Percentiles rank a stretch among this genome's conserved stretches.
phyloP scores from a whole-genome alignment of 306 rosid genomes.

The Myrica gale region DNA sequence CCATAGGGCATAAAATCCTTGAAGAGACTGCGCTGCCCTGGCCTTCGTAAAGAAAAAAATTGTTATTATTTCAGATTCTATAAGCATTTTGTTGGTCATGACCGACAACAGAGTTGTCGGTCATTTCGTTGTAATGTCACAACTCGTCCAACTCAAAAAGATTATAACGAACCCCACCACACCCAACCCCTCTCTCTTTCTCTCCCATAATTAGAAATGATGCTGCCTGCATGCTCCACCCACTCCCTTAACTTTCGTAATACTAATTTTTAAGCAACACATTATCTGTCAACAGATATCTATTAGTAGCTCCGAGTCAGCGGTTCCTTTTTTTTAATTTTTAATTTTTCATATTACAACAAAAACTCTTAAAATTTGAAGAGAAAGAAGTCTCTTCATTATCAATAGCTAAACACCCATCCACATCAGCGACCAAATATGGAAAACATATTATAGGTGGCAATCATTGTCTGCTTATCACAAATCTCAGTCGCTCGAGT shows the following conservation, averaged over 20 bases:
- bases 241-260: neutral
- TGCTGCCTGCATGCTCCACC: neutral
- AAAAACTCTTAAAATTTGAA: too few relatives aligned
- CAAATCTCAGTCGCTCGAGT: too few relatives aligned
- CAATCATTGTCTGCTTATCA: neutral
- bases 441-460: neutral
- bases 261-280: neutral
- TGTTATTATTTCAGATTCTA: too few relatives aligned
- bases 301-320: too few relatives aligned
- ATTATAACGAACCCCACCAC: neutral
- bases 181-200: neutral
- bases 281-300: neutral
- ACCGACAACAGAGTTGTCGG: too few relatives aligned
- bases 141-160: neutral
- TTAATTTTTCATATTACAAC: too few relatives aligned
- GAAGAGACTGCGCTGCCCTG: too few relatives aligned
- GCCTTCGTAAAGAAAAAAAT: too few relatives aligned
- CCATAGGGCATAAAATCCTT: too few relatives aligned
- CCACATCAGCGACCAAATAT: neutral
- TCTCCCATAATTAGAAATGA: neutral
- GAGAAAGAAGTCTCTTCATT: too few relatives aligned
- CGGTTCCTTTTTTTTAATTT: too few relatives aligned
- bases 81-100: neutral
- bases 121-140: neutral
- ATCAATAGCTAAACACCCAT: too few relatives aligned